Base-by-base conservation (phyloP, 2,329 filamentous ascomycete species). In the Chaetomium sp. region DNA sequence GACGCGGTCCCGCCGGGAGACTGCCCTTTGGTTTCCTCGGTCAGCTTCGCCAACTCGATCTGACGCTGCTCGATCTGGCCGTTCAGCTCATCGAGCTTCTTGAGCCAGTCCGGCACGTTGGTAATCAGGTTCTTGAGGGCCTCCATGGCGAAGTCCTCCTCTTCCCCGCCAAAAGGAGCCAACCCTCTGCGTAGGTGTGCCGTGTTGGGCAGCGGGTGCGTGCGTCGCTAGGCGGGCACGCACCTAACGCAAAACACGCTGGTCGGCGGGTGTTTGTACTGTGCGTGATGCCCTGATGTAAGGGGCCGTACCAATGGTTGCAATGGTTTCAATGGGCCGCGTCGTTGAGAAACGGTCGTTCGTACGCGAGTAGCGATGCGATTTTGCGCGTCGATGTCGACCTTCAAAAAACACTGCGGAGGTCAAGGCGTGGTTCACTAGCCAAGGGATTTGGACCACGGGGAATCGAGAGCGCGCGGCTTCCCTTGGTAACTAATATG, bases 51-150 rank as follows among this genome's bases (percentile, higher is more conserved):
- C 63, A 89, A 79, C 72, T 88, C 85, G 58, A 79, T 76, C 77
- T 89, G 87, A 65, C 87, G 85, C 71, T 83, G 79, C 65, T 85
- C 82, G 65, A 89, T 87, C 74, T 89, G 83, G 65, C 80, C 79
- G 71, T 81, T 87, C 64, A 89, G 80, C 59, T 87, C 83, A 67
- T 87, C 83, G 53, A 89, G 80, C 25, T 84, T 81, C 65, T 78
- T 78, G 45, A 84, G 77, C 87, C 87, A 89, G 73, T 83, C 81
- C 19, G 86, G 87, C 50, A 87, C 80, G 65, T 87, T 85, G 68
- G 74, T 78, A 61, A 79, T 78, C 45, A 89, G 78, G 65, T 81
- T 82, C 62, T 78, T 81, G 62, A 89, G 76, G 31, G 85, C 82
- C 65, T 88, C 86, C 76, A 85, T 83, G 67, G 79, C 78, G 58